phyloP scores from a whole-genome alignment of 805 yeast genomes.

The Candida orba region DNA sequence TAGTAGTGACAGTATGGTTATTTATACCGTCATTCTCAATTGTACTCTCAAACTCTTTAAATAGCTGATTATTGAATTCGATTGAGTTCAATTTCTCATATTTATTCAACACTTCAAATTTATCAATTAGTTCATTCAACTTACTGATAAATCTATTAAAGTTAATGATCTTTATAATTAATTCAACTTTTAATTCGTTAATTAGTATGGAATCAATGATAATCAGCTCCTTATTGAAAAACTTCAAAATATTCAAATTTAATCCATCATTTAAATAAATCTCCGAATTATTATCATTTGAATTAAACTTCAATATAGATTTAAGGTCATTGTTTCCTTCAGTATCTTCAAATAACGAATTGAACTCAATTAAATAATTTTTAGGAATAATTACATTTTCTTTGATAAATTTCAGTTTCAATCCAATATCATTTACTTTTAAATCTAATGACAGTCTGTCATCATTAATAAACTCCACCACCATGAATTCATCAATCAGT shows the following conservation, averaged over 20 bases:
- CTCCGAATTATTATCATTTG: slow-evolving; percentile 5
- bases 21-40: neutral
- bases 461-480: slow-evolving; percentile 12
- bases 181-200: neutral
- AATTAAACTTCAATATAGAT: slow-evolving; percentile 1
- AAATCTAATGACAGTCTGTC: slow-evolving; percentile 8
- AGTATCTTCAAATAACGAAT: neutral
- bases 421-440: slow-evolving; percentile 5
- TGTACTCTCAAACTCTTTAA: slow-evolving; percentile 6
- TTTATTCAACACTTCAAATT: slow-evolving; percentile 2
- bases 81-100: slow-evolving; percentile 5
- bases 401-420: neutral
- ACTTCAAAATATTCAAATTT: slow-evolving; percentile 3
- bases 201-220: neutral
- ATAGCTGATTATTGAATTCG: slow-evolving; percentile 3
- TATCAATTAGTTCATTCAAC: neutral
- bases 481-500: slow-evolving; percentile 6
- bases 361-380: neutral
- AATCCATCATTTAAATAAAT: neutral
- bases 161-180: neutral
- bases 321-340: neutral
- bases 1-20: no score
- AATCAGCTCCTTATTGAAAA: slow-evolving; percentile 2
- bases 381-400: slow-evolving; percentile 2
- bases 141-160: neutral